Conservation (phyloP, 306 rosid genomes). For the Oemleria cerasiformis region DNA sequence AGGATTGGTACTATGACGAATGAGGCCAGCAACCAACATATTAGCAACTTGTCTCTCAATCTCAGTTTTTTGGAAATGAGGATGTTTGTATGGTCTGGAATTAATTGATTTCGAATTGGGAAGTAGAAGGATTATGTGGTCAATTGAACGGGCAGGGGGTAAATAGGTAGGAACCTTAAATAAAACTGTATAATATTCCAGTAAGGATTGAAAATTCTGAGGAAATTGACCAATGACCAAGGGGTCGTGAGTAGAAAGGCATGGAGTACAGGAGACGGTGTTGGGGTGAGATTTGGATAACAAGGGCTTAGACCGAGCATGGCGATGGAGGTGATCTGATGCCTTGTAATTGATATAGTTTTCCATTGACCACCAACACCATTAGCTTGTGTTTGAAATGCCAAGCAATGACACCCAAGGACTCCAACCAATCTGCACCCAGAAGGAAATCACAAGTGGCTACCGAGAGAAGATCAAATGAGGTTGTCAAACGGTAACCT, state of each 20-base stretch:
- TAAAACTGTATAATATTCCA: no score
- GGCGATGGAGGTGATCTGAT: no score
- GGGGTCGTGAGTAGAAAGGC: no score
- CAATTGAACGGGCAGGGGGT: background rate
- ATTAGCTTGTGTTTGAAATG: background rate
- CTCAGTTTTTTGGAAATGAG: background rate
- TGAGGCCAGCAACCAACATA: background rate
- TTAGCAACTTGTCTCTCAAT: background rate
- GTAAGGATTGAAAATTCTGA: no score
- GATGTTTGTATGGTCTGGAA: constrained; percentile 1
- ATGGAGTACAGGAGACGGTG: no score
- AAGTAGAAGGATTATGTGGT: background rate
- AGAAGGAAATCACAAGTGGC: background rate
- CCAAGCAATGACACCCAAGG: background rate
- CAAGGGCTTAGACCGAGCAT: no score
- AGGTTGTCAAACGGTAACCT: fast-evolving
- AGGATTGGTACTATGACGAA: background rate
- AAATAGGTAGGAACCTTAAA: background rate
- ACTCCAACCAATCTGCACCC: background rate
- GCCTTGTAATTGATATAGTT: background rate
- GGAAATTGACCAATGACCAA: no score
- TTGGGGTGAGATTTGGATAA: background rate
- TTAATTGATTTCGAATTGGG: no score
- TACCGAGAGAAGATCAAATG: background rate
- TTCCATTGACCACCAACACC: fast-evolving